Conservation (phyloP, 768 basidiomycete species). For the Lactarius akahatsu region DNA sequence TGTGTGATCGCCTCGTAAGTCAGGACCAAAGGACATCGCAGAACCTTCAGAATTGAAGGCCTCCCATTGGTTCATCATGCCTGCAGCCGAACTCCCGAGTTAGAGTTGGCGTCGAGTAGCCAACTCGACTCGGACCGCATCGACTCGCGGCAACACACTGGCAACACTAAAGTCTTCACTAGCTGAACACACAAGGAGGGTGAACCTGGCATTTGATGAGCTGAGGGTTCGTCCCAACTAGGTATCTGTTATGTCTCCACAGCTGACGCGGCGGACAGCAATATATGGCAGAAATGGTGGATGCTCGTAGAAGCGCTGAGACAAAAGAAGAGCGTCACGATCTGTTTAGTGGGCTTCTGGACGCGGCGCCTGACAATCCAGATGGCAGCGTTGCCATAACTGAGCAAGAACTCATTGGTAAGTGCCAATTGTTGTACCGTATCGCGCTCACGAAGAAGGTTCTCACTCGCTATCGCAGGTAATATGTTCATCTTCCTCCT, state of each 20-base stretch:
- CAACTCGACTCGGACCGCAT: too few relatives aligned
- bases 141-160: too few relatives aligned
- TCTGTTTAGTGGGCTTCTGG: conserved; percentile 33
- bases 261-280: conserved; percentile 12
- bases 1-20: too few relatives aligned
- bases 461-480: conserved; percentile 7
- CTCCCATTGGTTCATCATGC: too few relatives aligned
- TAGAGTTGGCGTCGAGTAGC: too few relatives aligned
- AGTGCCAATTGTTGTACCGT: background rate
- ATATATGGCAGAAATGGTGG: conserved; percentile 36
- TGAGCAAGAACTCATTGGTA: conserved; percentile 32
- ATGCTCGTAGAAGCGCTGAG: conserved; percentile 20
- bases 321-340: conserved; percentile 31
- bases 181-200: conserved; percentile 36
- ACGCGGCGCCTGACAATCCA: conserved; percentile 24
- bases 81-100: too few relatives aligned
- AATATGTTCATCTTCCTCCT: conserved; percentile 38
- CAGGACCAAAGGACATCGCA: too few relatives aligned
- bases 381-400: conserved; percentile 23
- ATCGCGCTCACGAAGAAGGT: background rate
- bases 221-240: conserved; percentile 37
- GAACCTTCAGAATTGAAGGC: too few relatives aligned
- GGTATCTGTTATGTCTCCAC: background rate
- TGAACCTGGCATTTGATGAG: conserved; percentile 44
- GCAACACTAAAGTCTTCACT: too few relatives aligned